These are phyloP conservation scores for Xerocomellus amylosporus DNA, from an alignment of 768 basidiomycete species.

Conservation along the genomic window DNA sequence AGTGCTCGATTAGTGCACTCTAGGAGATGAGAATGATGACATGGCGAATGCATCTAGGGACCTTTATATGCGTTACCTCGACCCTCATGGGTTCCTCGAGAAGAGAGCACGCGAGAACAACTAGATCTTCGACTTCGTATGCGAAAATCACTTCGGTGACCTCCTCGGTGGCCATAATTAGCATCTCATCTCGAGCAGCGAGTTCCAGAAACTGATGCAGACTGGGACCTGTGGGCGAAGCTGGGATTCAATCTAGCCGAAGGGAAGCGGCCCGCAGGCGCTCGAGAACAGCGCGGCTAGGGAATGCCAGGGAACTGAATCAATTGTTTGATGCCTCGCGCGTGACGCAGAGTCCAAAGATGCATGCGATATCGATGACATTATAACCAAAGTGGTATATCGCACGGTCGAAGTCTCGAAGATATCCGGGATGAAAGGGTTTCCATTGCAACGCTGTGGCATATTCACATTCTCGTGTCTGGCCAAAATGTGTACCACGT, in stretches of 20 bases:
- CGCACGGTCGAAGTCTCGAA: constrained; percentile 4
- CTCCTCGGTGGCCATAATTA: constrained; percentile 27
- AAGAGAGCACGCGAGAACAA: constrained; percentile 19
- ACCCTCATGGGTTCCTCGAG: constrained; percentile 10
- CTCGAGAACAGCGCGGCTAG: constrained; percentile 18
- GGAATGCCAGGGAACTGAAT: constrained; percentile 11
- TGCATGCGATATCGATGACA: constrained; percentile 4
- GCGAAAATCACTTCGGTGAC: constrained; percentile 16
- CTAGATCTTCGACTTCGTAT: constrained; percentile 5
- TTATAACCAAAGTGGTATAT: constrained; percentile 14
- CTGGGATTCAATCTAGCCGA: constrained; percentile 24
- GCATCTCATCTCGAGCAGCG: constrained; percentile 10
- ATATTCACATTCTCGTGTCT: constrained; percentile 27
- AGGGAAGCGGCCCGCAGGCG: constrained; percentile 17
- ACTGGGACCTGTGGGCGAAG: constrained; percentile 17
- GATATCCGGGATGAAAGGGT: constrained; percentile 15
- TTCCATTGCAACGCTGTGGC: constrained; percentile 16
- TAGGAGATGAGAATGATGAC: constrained; percentile 12
- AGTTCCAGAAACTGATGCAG: constrained; percentile 18
- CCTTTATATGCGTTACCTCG: constrained; percentile 22
- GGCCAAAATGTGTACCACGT: constrained; percentile 14
- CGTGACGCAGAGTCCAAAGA: constrained; percentile 9
- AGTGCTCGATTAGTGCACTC: neutral
- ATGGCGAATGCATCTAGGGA: constrained; percentile 10
- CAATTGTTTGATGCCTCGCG: constrained; percentile 17